Conservation (phyloP, 305 asterid species). For the Solanum aculeatissimum region DNA sequence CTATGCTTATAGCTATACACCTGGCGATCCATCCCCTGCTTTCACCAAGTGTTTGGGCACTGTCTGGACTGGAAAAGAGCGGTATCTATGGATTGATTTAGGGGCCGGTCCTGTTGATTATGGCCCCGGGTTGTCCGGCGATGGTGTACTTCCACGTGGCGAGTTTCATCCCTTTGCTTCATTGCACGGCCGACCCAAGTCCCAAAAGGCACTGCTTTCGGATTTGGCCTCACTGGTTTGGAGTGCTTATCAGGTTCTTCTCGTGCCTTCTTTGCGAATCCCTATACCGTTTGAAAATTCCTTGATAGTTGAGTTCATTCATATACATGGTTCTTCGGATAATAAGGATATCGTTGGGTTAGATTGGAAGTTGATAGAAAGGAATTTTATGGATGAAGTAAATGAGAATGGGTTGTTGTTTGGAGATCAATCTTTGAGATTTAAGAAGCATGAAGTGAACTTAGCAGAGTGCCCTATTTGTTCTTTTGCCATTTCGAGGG, state of each 20-base stretch:
- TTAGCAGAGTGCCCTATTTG: constrained; percentile 62
- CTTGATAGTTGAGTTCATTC: constrained; percentile 63
- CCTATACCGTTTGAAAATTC: constrained; percentile 63
- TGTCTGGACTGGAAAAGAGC: constrained; percentile 76
- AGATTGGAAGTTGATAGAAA: constrained; percentile 69
- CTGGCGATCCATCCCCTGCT: constrained; percentile 76
- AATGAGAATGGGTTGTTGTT: constrained; percentile 48
- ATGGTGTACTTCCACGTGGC: constrained; percentile 83
- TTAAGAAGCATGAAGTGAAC: constrained; percentile 62
- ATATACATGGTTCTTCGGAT: constrained; percentile 25
- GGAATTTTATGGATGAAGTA: constrained; percentile 51
- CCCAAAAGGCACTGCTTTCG: constrained; percentile 67
- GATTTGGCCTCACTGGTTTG: constrained; percentile 78
- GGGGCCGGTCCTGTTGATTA: constrained; percentile 98
- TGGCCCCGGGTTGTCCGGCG: constrained; percentile 89
- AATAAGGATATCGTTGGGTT: constrained; percentile 35
- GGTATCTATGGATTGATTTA: constrained; percentile 89
- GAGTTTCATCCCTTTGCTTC: constrained; percentile 93
- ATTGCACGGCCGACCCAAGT: constrained; percentile 75
- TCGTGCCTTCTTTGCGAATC: constrained; percentile 81
- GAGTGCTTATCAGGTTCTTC: constrained; percentile 92
- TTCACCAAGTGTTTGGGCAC: constrained; percentile 72
- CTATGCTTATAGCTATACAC: constrained; percentile 69
- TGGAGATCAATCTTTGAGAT: constrained; percentile 62
- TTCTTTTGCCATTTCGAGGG: constrained; percentile 67